Conservation (phyloP, 441 rosid species). For the Raphanus hybrid region DNA sequence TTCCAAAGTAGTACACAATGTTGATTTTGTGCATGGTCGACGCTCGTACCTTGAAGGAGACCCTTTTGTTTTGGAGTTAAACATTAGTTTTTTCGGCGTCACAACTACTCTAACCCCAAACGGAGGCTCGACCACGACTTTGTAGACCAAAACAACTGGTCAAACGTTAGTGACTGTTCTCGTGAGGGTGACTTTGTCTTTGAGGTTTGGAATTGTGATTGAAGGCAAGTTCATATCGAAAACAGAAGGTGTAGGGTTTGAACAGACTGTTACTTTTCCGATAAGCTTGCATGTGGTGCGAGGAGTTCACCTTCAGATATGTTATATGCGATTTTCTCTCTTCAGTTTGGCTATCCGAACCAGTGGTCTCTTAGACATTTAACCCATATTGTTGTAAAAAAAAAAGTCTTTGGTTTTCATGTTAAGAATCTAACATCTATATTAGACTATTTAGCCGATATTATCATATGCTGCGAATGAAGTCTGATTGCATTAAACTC, state of each 20-base stretch:
- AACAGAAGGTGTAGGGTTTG: conserved; percentile 2
- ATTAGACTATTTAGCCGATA: too few relatives aligned
- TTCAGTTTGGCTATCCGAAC: too few relatives aligned
- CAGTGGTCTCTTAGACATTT: too few relatives aligned
- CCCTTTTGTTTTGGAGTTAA: conserved; percentile 32
- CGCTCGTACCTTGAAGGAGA: conserved; percentile 45
- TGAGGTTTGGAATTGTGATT: conserved; percentile 13
- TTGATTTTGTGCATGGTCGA: conserved; percentile 26
- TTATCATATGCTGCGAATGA: too few relatives aligned
- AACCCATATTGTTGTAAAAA: too few relatives aligned
- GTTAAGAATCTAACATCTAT: too few relatives aligned
- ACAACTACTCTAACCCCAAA: conserved; percentile 43
- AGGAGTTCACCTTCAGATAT: too few relatives aligned
- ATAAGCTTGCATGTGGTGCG: background rate
- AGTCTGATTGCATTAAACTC: too few relatives aligned
- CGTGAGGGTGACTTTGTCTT: background rate
- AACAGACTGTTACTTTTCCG: background rate
- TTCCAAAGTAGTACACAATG: conserved; percentile 51
- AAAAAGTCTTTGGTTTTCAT: too few relatives aligned
- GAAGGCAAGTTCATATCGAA: conserved; percentile 5
- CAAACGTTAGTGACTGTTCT: conserved; percentile 16
- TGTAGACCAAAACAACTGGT: conserved; percentile 40
- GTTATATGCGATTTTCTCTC: too few relatives aligned
- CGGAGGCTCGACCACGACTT: conserved; percentile 43
- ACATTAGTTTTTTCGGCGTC: conserved; percentile 45